Base-by-base conservation (phyloP, 108 stramenopile species). In the Skeletonema potamos region DNA sequence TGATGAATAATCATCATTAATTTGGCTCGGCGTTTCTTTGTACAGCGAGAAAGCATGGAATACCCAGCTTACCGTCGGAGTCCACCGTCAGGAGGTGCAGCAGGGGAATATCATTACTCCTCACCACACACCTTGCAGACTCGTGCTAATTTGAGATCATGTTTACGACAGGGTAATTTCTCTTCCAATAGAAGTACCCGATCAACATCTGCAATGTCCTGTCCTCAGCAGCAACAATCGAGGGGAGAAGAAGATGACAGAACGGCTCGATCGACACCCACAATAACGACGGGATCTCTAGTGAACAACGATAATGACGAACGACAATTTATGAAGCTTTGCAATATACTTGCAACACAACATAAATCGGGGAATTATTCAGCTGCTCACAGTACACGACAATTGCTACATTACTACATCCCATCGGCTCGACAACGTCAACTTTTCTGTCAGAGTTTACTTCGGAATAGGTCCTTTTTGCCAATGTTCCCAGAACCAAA, bases 401-500 rank as follows among this genome's bases (percentile, higher is more conserved):
- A 57, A 60, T 18, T 70, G 46, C 22, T 77, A 2, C 69, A 77
- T 70, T 64, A 57, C 12, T 36, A 60, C 17, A 34, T 77, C 27
- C 76, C 76, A 32, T 27, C 54, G 13, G 30, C 41, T 24, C 22
- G 55, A 24, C 41, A 65, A 17, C 62, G 68, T 15, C 30, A 33
- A 48, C 4, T 32, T 10, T 77, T 36, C 54, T 59, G 59, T 28
- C 28, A 20, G 3, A 57, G 60, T 36, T 55, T 77, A 41, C 51
- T 20, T 11, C 62, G 64, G 5, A 70, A 70, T 34, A 24, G 51
- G 41, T 37, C 68, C 12, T 34, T 64, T 26, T 27, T 77, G 44
- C 76, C 76, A 1, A 77, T 77, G 69, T 77, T 77, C 28, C 76
- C 76, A 22, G 76, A 77, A 17, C 76, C 76, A 17, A 69, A 62